Conservation (phyloP, 83 land plant species). For the Picea abies region DNA sequence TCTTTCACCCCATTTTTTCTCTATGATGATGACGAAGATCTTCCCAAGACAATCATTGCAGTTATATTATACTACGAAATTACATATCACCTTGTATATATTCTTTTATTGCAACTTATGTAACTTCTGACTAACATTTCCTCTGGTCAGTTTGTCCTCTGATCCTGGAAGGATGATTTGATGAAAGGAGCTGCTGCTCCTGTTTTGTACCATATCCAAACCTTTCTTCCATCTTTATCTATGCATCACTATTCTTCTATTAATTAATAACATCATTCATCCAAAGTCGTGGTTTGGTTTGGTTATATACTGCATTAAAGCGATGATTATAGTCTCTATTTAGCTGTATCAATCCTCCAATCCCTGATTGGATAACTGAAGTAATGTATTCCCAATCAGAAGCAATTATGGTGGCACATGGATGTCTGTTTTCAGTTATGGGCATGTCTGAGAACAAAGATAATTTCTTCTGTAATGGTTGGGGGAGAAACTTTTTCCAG, state of each 20-base stretch:
- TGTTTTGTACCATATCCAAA: slow-evolving; percentile 3
- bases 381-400: neutral
- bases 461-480: neutral
- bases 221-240: neutral
- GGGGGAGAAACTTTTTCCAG: neutral
- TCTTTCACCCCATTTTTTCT: neutral
- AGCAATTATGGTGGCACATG: neutral
- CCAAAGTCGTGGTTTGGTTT: neutral
- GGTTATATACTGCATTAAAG: slow-evolving; percentile 1
- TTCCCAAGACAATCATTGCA: neutral
- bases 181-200: neutral
- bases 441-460: neutral
- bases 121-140: neutral
- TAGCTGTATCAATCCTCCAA: neutral
- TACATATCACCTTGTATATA: neutral
- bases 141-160: neutral
- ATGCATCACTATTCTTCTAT: neutral
- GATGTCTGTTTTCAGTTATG: neutral
- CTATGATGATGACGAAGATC: neutral
- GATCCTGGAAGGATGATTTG: neutral
- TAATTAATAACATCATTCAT: neutral
- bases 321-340: neutral
- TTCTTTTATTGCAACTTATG: neutral
- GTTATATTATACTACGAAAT: neutral
- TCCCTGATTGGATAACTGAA: neutral